Evolutionary conservation across 441 rosid genomes (phyloP), one percentile per base, ranked within the genome.

Genomic region (Manihot esculenta): DNA sequence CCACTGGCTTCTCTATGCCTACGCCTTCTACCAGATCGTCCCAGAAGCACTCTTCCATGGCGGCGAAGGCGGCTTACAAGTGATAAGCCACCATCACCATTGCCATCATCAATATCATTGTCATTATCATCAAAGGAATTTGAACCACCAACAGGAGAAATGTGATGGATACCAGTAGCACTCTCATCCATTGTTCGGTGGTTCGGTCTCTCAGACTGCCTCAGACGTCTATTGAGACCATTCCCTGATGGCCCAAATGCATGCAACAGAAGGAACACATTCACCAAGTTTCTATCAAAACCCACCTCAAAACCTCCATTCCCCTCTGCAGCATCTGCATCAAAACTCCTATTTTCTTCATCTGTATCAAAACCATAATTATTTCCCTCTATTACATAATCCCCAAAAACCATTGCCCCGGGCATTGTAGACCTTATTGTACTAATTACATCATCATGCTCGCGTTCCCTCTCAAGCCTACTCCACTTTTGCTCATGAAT

Each of bases 401-500:
- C 98, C 18, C 96, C 98, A 18, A 88, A 79, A 62, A 94, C 92
- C 93, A 87, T 76, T 48, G 99, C 86, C 49, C 98, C 97, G 1
- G 97, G 93, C 92, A 87, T 92, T 12, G 96, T 75, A 3, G 99
- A 90, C 79, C 92, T 85, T 61, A 94, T 89, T 35, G 89, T 89
- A 86, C 94, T 92, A 67, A 92, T 78, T 62, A 89, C 92, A 78
- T 94, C 98, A 24, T 84, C 81, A 41, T 78, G 80, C 70, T 90
- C 98, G 6, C 86, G 89, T 69, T 88, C 99, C 24, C 85, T 74
- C 84, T 92, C 97, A 38, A 90, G 82, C 77, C 88, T 86, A 78
- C 92, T 84, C 94, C 97, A 94, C 66, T 88, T 90, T 86, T 92
- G 97, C 70, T 90, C 94, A 63, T 80, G 79, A 18, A 44, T 65